Conservation (phyloP, 2,329 filamentous ascomycete species). For the Parastagonospora avenae region DNA sequence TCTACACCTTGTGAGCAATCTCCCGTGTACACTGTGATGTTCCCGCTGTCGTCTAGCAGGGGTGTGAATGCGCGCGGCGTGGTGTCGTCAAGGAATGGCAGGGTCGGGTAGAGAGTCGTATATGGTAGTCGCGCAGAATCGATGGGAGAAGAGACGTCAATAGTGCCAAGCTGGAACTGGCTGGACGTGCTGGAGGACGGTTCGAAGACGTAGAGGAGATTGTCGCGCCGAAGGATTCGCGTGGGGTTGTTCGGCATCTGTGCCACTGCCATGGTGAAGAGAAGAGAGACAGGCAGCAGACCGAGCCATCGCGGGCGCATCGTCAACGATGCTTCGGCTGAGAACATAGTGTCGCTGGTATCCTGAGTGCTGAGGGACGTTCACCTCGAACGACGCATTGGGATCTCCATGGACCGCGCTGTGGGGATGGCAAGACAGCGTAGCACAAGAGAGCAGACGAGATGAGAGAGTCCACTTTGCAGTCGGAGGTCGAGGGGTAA, state of each 20-base stretch:
- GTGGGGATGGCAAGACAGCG: conserved; percentile 11
- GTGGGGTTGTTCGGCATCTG: conserved; percentile 79
- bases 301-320: conserved; percentile 4
- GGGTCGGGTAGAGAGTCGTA: conserved; percentile 58
- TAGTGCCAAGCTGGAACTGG: conserved; percentile 62
- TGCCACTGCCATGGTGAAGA: conserved; percentile 27
- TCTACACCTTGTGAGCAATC: conserved; percentile 64
- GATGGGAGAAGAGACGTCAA: conserved; percentile 68
- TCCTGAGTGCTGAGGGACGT: conserved; percentile 14
- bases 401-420: conserved; percentile 22
- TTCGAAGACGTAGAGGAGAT: conserved; percentile 72
- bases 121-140: conserved; percentile 50
- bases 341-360: conserved; percentile 6
- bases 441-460: conserved; percentile 19
- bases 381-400: conserved; percentile 24
- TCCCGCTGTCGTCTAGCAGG: conserved; percentile 68
- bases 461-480: conserved; percentile 9
- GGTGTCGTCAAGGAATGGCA: conserved; percentile 66
- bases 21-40: conserved; percentile 75
- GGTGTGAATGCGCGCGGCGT: conserved; percentile 68
- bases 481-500: conserved; percentile 18
- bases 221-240: conserved; percentile 65
- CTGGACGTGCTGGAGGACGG: conserved; percentile 55
- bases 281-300: conserved; percentile 6
- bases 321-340: conserved; percentile 1